Percentiles rank a stretch among this genome's conserved stretches.
Conservation (phyloP, 164 flowering plant genomes). For the Berberis vulgaris region DNA sequence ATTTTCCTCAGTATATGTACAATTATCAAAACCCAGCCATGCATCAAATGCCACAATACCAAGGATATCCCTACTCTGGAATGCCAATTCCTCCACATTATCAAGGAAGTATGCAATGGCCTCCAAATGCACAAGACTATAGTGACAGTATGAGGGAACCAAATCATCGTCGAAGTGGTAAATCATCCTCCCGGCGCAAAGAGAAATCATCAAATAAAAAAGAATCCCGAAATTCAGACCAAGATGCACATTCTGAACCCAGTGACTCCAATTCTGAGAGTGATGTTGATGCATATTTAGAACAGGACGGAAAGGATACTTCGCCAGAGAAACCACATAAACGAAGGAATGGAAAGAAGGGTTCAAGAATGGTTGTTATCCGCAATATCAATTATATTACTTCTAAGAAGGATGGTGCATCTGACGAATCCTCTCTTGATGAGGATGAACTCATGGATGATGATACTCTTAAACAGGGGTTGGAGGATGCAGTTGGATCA, state of each 20-base stretch:
- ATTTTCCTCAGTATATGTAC: slow-evolving; percentile 57
- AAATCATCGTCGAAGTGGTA: slow-evolving; percentile 16
- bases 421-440: slow-evolving; percentile 41
- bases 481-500: slow-evolving; percentile 69
- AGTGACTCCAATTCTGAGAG: slow-evolving; percentile 39
- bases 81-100: slow-evolving; percentile 57
- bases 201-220: slow-evolving; percentile 29
- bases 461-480: slow-evolving; percentile 52
- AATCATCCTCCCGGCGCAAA: slow-evolving; percentile 33
- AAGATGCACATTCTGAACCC: slow-evolving; percentile 34
- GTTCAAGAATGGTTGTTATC: slow-evolving; percentile 75
- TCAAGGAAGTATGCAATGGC: slow-evolving; percentile 59
- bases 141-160: slow-evolving; percentile 19
- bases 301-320: slow-evolving; percentile 24
- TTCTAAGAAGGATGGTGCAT: slow-evolving; percentile 24
- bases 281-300: slow-evolving; percentile 31
- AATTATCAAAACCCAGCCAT: slow-evolving; percentile 30
- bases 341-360: slow-evolving; percentile 48
- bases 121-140: slow-evolving; percentile 38
- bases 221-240: slow-evolving; percentile 28
- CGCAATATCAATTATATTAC: slow-evolving; percentile 84
- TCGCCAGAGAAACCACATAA: slow-evolving; percentile 20
- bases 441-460: slow-evolving; percentile 53
- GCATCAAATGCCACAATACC: slow-evolving; percentile 52
- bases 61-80: slow-evolving; percentile 50